Percentiles rank a stretch among this genome's conserved stretches.
Conservation (phyloP, 306 rosid genomes). For the Cicer pinnatifidum region DNA sequence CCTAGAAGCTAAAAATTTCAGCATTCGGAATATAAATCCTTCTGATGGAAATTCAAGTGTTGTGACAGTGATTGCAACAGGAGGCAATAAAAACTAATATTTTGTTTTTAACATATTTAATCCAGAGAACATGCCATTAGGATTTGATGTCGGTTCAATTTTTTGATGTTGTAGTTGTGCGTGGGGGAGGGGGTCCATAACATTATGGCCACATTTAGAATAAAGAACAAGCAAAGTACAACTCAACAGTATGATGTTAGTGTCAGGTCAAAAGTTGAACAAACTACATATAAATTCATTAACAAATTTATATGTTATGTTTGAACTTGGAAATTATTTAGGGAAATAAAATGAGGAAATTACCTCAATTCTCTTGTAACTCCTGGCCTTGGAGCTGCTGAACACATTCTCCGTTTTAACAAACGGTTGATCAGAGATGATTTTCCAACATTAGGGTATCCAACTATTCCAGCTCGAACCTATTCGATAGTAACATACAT, state of each 20-base stretch:
- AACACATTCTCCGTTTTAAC: slow-evolving; percentile 84
- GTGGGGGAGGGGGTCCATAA: neutral
- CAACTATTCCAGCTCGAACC: slow-evolving; percentile 98
- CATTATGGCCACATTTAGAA: slow-evolving; percentile 25
- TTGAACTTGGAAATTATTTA: slow-evolving; percentile 11
- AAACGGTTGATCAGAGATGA: slow-evolving; percentile 89
- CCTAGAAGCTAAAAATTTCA: neutral
- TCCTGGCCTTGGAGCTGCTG: slow-evolving; percentile 98
- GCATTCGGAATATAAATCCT: neutral
- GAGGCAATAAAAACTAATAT: neutral
- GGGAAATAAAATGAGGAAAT: slow-evolving; percentile 39
- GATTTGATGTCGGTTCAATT: neutral
- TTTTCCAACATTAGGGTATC: slow-evolving; percentile 96
- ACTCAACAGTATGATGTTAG: slow-evolving; percentile 10
- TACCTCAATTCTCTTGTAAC: slow-evolving; percentile 87
- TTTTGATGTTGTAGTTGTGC: neutral
- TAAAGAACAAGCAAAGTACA: slow-evolving; percentile 4
- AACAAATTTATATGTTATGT: slow-evolving; percentile 17
- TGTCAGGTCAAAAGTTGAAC: slow-evolving; percentile 1
- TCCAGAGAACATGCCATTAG: neutral
- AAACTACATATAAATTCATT: slow-evolving; percentile 17
- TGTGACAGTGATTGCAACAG: neutral
- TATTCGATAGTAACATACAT: slow-evolving; percentile 39
- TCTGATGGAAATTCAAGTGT: neutral
- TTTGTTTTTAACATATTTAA: neutral